Evolutionary conservation across 2,329 filamentous ascomycete genomes (phyloP), one percentile per base, ranked within the genome.

Genomic region (Penicillium sp.): DNA sequence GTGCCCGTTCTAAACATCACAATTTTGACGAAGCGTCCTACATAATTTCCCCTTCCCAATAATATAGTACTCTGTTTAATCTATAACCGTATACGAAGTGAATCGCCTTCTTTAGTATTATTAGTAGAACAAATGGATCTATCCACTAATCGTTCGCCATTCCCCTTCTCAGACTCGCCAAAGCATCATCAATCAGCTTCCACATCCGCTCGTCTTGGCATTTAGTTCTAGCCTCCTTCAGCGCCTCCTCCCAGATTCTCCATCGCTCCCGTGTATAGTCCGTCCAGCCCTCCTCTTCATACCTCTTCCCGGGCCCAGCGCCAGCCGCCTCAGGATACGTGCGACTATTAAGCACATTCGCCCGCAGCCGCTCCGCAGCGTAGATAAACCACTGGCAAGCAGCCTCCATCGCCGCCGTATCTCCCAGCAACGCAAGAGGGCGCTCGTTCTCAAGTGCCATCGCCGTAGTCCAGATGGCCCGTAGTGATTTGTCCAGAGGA

Each of bases 311-410:
- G 2, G 38, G 47, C 7, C 52, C 47, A 32, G 55, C 52, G 37
- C 45, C 53, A 25, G 35, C 31, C 16, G 8, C 31, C 32, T 50
- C 8, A 39, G 45, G 42, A 32, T 56, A 58, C 31, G 35, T 50
- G 23, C 49, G 49, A 31, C 41, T 44, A 32, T 54, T 56, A 15
- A 56, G 25, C 16, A 58, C 57, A 47, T 61, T 58, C 4, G 50
- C 34, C 57, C 52, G 56, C 31, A 61, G 45, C 23, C 53, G 35
- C 21, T 59, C 50, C 7, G 50, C 49, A 29, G 46, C 53, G 29
- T 57, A 55, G 32, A 61, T 58, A 31, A 62, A 56, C 59, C 59
- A 62, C 39, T 35, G 23, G 18, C 57, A 61, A 21, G 59, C 47
- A 23, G 57, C 59, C 38, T 49, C 53, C 51, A 60, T 52, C 13